Base-by-base conservation (phyloP, 768 basidiomycete genomes). In the Leccinum imitatum region DNA sequence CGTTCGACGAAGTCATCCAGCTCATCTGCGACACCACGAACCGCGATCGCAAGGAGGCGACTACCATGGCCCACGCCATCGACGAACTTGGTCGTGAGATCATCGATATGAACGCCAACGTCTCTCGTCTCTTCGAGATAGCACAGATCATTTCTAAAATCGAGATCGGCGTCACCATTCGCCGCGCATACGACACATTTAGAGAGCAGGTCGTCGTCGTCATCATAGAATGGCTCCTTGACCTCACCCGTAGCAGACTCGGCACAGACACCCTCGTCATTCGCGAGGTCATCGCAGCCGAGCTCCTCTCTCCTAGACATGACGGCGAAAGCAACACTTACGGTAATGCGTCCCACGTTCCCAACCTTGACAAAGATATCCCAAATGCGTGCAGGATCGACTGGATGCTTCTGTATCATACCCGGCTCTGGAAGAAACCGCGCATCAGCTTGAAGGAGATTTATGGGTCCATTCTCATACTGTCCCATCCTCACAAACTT, bases 161-260 rank as follows among this genome's bases (percentile, higher is more conserved):
- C 59, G 96, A 98, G 65, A 79, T 98, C 2, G 93, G 90, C 14
- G 91, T 97, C 41, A 95, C 92, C 4, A 85, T 98, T 56, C 86
- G 95, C 4, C 82, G 90, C 46, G 89, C 91, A 6, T 87, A 88
- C 67, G 93, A 96, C 67, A 91, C 90, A 0, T 97, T 94, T 69
- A 82, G 89, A 63, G 96, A 98, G 69, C 88, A 94, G 71, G 82
- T 93, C 39, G 86, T 84, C 7, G 85, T 84, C 1, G 89, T 93
- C 47, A 84, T 97, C 60, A 89, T 95, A 61, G 90, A 93, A 71
- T 91, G 90, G 91, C 77, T 94, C 46, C 75, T 90, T 60, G 91
- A 93, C 72, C 79, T 93, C 56, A 89, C 87, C n/a, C 81, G 87
- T 27, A 84, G 85, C 64, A 82, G 89, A 37, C 73, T 93, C 19